These are phyloP conservation scores for Graphilbum fragrans DNA, from an alignment of 2,329 filamentous ascomycete genomes.

Conservation along the genomic window DNA sequence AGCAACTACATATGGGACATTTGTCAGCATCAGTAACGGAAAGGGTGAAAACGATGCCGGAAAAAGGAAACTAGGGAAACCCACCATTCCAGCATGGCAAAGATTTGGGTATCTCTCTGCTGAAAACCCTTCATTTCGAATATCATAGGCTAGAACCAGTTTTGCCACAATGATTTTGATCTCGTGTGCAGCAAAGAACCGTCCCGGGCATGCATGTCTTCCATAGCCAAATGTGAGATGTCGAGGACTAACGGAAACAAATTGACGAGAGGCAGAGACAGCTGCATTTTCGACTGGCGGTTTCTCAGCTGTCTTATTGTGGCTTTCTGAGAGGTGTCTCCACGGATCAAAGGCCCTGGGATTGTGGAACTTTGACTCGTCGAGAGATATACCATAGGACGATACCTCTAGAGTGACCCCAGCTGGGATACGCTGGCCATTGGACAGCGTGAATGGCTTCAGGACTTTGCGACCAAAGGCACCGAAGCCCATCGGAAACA, in stretches of 20 bases:
- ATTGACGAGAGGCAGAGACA: conserved; percentile 20
- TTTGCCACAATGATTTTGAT: conserved; percentile 23
- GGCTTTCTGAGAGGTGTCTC: conserved; percentile 17
- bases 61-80: too few species aligned
- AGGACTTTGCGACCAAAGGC: conserved; percentile 33
- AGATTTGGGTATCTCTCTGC: too few species aligned
- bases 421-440: conserved; percentile 35
- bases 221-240: conserved; percentile 26
- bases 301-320: background rate
- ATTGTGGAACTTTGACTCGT: conserved; percentile 22
- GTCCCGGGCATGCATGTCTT: conserved; percentile 24
- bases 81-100: too few species aligned
- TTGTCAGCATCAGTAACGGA: too few species aligned
- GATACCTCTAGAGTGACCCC: conserved; percentile 31
- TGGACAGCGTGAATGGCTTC: conserved; percentile 37
- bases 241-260: conserved; percentile 22
- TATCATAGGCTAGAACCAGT: conserved; percentile 17
- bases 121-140: conserved; percentile 3
- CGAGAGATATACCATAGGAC: conserved; percentile 20
- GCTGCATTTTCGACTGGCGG: too few species aligned
- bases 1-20: too few species aligned
- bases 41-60: too few species aligned
- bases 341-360: conserved; percentile 25
- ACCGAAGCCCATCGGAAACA: conserved; percentile 15
- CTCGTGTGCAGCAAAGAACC: conserved; percentile 25